These are phyloP conservation scores for Leishmania guyanensis DNA, from an alignment of 208 protist genomes.

Conservation along the genomic window DNA sequence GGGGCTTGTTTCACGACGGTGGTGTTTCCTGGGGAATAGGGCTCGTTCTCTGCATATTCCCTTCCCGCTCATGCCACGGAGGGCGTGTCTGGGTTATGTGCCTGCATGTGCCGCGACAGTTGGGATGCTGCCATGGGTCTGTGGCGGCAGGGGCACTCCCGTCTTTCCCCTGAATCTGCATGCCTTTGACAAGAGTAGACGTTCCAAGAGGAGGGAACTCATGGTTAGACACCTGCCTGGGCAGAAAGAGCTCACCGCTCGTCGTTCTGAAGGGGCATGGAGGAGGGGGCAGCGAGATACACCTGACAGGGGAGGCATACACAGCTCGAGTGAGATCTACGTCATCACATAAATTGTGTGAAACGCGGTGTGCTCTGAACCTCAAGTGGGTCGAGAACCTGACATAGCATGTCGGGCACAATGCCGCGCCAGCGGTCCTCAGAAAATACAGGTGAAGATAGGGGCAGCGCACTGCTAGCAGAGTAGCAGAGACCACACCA, in stretches of 20 bases:
- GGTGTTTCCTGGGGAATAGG: not conserved
- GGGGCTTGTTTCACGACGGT: not conserved
- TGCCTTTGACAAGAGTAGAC: not conserved
- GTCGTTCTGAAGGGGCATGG: not conserved
- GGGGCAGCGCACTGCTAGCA: not conserved
- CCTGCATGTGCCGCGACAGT: not conserved
- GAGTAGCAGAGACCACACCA: not conserved
- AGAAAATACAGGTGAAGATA: no score
- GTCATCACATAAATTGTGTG: not conserved
- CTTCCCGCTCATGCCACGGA: not conserved
- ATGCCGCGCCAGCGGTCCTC: no score
- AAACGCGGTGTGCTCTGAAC: not conserved
- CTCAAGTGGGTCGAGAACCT: not conserved
- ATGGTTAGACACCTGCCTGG: not conserved
- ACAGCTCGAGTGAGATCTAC: not conserved
- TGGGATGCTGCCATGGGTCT: not conserved
- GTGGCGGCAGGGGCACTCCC: no score
- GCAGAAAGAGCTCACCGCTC: not conserved
- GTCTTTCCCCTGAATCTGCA: not conserved
- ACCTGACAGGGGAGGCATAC: not conserved
- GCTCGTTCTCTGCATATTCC: not conserved
- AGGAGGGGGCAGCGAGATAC: not conserved
- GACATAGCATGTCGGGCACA: no score
- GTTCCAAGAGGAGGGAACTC: not conserved
- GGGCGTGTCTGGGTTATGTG: not conserved